Percentiles rank a stretch among this genome's conserved stretches.
Evolutionary conservation across 768 basidiomycete species (phyloP).

Genomic region (Suillus variegatus): DNA sequence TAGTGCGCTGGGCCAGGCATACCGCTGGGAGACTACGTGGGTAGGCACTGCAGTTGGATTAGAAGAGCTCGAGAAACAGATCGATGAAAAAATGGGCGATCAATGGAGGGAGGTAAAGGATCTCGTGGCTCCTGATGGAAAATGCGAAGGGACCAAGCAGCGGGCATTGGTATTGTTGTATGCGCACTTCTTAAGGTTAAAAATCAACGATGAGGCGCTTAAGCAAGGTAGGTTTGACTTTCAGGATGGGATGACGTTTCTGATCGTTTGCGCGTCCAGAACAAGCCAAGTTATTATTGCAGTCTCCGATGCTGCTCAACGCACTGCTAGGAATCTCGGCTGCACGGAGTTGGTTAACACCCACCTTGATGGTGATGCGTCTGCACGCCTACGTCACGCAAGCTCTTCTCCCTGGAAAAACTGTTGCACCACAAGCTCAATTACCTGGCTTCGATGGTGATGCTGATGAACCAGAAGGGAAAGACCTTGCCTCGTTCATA

Average conservation of each 20-base stretch:
- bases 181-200: conserved; percentile 77
- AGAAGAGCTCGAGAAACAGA: conserved; percentile 50
- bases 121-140: conserved; percentile 34
- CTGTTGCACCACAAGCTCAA: conserved; percentile 58
- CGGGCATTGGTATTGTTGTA: conserved; percentile 76
- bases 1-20: conserved; percentile 66
- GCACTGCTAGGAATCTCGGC: conserved; percentile 82
- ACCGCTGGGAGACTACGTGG: conserved; percentile 53
- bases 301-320: conserved; percentile 70
- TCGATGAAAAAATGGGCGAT: conserved; percentile 48
- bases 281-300: conserved; percentile 69
- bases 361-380: conserved; percentile 77
- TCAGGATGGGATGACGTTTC: not conserved
- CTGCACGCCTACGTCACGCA: conserved; percentile 84
- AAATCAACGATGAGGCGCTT: conserved; percentile 52
- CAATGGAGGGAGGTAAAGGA: conserved; percentile 56
- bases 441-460: conserved; percentile 69
- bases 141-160: conserved; percentile 41
- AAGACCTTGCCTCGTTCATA: conserved; percentile 48
- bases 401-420: conserved; percentile 66
- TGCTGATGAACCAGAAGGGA: conserved; percentile 34
- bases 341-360: conserved; percentile 86
- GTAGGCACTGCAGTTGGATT: conserved; percentile 39
- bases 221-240: conserved; percentile 56
- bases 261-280: conserved; percentile 44